phyloP scores from a whole-genome alignment of 225 moss, liverwort and hornwort genomes.

The Pseudoscleropodium purum region DNA sequence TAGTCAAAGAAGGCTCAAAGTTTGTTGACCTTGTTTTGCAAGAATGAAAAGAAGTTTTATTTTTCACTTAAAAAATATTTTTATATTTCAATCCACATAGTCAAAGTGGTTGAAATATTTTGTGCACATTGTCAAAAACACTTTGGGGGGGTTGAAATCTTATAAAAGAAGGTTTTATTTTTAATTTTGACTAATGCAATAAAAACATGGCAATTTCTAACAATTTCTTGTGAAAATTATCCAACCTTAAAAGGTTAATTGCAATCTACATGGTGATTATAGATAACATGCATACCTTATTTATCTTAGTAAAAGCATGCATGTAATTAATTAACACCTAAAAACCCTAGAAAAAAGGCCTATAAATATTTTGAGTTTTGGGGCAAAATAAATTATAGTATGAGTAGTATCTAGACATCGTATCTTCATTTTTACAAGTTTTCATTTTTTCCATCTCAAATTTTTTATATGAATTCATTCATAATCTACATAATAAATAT shows the following conservation, averaged over 20 bases:
- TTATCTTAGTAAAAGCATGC: no score
- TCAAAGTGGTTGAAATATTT: neutral
- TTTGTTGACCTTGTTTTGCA: neutral
- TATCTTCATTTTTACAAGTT: neutral
- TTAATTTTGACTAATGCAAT: neutral
- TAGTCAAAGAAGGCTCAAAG: no score
- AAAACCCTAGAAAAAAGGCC: no score
- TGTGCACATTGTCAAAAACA: neutral
- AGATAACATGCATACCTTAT: fast-evolving
- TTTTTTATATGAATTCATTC: neutral
- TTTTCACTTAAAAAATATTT: neutral
- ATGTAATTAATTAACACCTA: no score
- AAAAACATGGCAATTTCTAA: neutral
- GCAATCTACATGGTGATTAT: neutral
- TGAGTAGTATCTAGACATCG: fast-evolving
- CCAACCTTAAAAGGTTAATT: neutral
- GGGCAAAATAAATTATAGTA: neutral
- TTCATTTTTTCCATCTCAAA: neutral
- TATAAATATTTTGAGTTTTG: no score
- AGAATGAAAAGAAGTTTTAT: neutral
- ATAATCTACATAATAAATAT: fast-evolving
- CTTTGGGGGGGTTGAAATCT: neutral
- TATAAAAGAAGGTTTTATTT: no score
- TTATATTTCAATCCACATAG: neutral
- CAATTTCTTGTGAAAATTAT: neutral